Conservation (phyloP, 257 asterid genomes). For the Forsythia suspensa region DNA sequence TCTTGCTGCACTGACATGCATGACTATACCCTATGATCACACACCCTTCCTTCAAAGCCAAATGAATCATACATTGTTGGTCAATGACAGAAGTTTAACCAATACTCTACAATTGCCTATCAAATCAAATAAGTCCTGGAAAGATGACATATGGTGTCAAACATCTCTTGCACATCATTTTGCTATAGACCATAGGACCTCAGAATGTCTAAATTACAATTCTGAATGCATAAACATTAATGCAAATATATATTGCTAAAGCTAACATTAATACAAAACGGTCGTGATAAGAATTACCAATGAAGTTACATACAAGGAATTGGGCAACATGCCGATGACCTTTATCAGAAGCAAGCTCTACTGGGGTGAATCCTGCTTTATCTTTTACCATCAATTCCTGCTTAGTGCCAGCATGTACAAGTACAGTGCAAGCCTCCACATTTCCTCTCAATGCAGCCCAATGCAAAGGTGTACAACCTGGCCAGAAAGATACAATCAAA, state of each 20-base stretch:
- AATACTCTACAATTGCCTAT: constrained; percentile 4
- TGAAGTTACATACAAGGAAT: constrained; percentile 86
- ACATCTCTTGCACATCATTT: neutral
- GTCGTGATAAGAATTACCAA: constrained; percentile 28
- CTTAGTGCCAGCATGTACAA: constrained; percentile 89
- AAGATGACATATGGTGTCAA: neutral
- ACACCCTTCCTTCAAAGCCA: neutral
- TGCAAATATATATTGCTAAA: constrained; percentile 7
- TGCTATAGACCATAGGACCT: neutral
- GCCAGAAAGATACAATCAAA: constrained; percentile 24
- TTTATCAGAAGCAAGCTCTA: constrained; percentile 91
- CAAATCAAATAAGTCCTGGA: neutral
- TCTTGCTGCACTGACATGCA: neutral
- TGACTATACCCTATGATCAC: neutral
- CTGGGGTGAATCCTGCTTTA: constrained; percentile 84
- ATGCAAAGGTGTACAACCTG: constrained; percentile 97
- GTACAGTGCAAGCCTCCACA: constrained; percentile 88
- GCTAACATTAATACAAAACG: constrained; percentile 9
- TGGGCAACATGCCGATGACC: constrained; percentile 88
- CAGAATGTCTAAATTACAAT: constrained; percentile 12
- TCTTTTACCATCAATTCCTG: constrained; percentile 69
- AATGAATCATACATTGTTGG: neutral
- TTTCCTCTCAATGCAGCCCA: constrained; percentile 97
- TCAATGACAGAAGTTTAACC: neutral
- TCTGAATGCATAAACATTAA: neutral